phyloP scores from a whole-genome alignment of 371 early-diverging fungal genomes.

The Basidiobolus meristosporus region DNA sequence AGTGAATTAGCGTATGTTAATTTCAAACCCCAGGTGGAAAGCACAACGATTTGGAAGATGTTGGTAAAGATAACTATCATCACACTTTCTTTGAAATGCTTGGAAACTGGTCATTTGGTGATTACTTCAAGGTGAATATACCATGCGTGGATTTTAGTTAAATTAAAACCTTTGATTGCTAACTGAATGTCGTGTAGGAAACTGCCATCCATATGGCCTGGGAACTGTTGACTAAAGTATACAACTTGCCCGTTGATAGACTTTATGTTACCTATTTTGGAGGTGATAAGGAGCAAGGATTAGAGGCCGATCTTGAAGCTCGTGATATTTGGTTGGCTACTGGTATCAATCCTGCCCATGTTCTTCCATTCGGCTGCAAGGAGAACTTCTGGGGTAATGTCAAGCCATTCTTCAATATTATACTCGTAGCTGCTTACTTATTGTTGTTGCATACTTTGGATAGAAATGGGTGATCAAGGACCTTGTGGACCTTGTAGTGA shows the following conservation, averaged over 20 bases:
- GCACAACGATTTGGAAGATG: constrained; percentile 99
- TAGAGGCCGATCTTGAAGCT: constrained; percentile 85
- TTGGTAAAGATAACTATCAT: constrained; percentile 99
- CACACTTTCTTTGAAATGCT: constrained; percentile 99
- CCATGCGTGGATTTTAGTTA: no score
- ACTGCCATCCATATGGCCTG: constrained; percentile 88
- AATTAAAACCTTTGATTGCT: background rate
- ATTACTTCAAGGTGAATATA: constrained; percentile 85
- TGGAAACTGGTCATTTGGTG: constrained; percentile 99
- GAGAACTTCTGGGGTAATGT: constrained; percentile 99
- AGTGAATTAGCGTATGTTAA: background rate
- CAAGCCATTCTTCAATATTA: no score
- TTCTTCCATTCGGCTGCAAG: constrained; percentile 82
- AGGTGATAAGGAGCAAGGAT: constrained; percentile 67
- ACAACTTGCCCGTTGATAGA: constrained; percentile 67
- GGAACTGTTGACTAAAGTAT: constrained; percentile 87
- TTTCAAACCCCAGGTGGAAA: constrained; percentile 70
- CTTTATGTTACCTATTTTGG: constrained; percentile 98
- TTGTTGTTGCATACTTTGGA: constrained; percentile 4
- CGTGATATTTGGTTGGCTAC: constrained; percentile 84
- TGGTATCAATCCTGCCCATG: constrained; percentile 67
- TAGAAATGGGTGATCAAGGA: constrained; percentile 99
- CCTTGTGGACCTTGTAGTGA: constrained; percentile 99
- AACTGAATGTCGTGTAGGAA: constrained; percentile 17
- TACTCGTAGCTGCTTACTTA: background rate